A percentile compares a stretch with the other conserved stretches of the same genome.
These are phyloP conservation scores for Physaria fendleri DNA, from an alignment of 345 rosid genomes.

Conservation along the genomic window DNA sequence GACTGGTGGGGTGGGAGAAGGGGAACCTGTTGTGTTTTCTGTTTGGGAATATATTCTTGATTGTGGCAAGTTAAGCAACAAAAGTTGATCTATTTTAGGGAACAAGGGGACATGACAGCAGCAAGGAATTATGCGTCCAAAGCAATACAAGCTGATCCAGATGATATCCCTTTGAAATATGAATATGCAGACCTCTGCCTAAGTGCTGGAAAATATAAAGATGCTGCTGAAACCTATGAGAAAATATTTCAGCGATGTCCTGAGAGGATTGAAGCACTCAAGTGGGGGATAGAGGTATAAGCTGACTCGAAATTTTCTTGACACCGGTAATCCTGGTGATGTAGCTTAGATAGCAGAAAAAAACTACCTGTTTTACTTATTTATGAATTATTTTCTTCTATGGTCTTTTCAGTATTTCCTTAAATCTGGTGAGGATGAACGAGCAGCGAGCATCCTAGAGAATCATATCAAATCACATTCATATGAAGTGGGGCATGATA, in stretches of 20 bases:
- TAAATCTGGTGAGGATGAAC: slow-evolving; percentile 57
- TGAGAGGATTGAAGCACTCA: slow-evolving; percentile 47
- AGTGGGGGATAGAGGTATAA: slow-evolving; percentile 57
- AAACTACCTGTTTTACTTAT: not conserved
- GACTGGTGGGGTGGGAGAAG: not conserved
- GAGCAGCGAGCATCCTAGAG: slow-evolving; percentile 54
- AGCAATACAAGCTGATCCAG: slow-evolving; percentile 82
- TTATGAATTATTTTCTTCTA: not conserved
- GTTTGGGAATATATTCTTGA: not conserved
- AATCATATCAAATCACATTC: slow-evolving; percentile 53
- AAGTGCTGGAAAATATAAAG: slow-evolving; percentile 55
- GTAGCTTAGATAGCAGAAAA: slow-evolving; percentile 4
- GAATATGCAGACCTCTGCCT: slow-evolving; percentile 57
- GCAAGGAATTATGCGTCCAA: slow-evolving; percentile 62
- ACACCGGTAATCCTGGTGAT: slow-evolving; percentile 1
- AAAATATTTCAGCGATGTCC: slow-evolving; percentile 55
- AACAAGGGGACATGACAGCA: slow-evolving; percentile 45
- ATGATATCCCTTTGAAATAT: slow-evolving; percentile 52
- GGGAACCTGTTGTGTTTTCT: slow-evolving; percentile 1
- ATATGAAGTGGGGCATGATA: slow-evolving; percentile 46
- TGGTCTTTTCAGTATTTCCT: slow-evolving; percentile 51
- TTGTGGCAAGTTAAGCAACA: slow-evolving; percentile 4
- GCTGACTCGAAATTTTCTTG: not conserved
- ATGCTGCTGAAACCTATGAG: slow-evolving; percentile 79
- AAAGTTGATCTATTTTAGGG: slow-evolving; percentile 40